These are phyloP conservation scores for Camellia lanceoleosa DNA, from an alignment of 148 eudicot genomes.

Conservation along the genomic window DNA sequence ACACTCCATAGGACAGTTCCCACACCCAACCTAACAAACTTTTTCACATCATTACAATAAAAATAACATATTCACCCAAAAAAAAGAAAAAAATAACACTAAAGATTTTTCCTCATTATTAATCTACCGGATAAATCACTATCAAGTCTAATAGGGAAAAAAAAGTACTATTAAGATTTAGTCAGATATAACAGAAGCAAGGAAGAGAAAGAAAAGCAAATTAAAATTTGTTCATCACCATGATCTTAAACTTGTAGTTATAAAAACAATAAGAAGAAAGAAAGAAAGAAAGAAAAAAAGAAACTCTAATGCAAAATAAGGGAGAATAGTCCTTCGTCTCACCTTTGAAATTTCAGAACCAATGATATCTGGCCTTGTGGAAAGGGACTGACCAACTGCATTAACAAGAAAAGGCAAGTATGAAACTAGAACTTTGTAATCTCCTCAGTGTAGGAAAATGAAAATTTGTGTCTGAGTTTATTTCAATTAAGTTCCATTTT, in stretches of 20 bases:
- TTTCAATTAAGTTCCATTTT: constrained; percentile 14
- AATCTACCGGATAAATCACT: too few species aligned
- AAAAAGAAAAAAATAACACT: too few species aligned
- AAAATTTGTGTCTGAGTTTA: not conserved
- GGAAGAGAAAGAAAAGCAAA: too few species aligned
- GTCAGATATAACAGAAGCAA: too few species aligned
- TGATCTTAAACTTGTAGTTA: too few species aligned
- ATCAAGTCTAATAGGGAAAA: too few species aligned
- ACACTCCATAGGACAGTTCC: too few species aligned
- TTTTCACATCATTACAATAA: constrained; percentile 10
- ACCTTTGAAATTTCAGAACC: constrained; percentile 86
- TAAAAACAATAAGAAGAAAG: constrained; percentile 1
- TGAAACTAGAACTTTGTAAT: constrained; percentile 15
- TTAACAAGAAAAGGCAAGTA: constrained; percentile 25
- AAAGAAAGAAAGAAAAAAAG: not conserved
- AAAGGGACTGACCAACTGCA: constrained; percentile 98
- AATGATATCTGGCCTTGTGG: constrained; percentile 95
- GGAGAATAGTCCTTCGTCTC: constrained; percentile 17
- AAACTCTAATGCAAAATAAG: not conserved
- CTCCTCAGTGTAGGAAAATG: not conserved
- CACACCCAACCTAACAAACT: not conserved
- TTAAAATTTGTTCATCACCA: too few species aligned
- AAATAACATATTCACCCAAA: too few species aligned
- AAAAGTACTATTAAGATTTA: too few species aligned
- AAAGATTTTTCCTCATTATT: too few species aligned